Base-by-base conservation (phyloP, 2,329 filamentous ascomycete genomes). In the Talaromyces sp. region DNA sequence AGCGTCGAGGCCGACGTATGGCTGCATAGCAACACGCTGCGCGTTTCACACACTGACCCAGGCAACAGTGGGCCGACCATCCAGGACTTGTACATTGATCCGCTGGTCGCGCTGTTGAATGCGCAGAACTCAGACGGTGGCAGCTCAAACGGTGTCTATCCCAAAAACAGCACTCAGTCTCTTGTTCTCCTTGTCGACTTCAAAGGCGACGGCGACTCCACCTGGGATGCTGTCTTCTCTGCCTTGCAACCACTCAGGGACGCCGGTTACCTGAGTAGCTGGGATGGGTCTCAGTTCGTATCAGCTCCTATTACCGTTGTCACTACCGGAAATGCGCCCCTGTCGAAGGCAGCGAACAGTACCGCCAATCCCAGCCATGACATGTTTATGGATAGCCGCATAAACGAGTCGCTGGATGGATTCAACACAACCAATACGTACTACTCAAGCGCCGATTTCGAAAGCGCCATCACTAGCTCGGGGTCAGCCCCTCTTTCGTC, bases 161-260 rank as follows among this genome's bases (percentile, higher is more conserved):
- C 82, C 65, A 74, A 74, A 10, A 75, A 81, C 63, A 81, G 84
- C 0, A 68, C 69, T 1, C 84, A 85, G 67, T 81, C 84, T 0
- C 72, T 90, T 0, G 78, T 84, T 8, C 79, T 92, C 3, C 79
- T 92, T 4, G 80, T 92, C 32, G 89, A 92, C 71, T 76, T 92
- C 70, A 92, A 92, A 73, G 86, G 81, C 1, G 71, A 80, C 30
- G 83, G 82, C 1, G 69, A 69, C 6, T 44, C 52, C 2, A 64
- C 67, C 6, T 75, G 70, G 72, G 62, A 69, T 13, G 33, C 64
- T n/a, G 66, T 76, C 19, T 57, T 67, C 0, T 62, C 69, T 2
- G 75, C 80, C 8, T 72, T 83, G 36, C 62, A 70, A 13, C 71
- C 76, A 0, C 69, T 82, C 0, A 75, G 80, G 3, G 68, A 76